Base-by-base conservation (phyloP, 2,329 filamentous ascomycete species). In the Cercospora brassicicola region DNA sequence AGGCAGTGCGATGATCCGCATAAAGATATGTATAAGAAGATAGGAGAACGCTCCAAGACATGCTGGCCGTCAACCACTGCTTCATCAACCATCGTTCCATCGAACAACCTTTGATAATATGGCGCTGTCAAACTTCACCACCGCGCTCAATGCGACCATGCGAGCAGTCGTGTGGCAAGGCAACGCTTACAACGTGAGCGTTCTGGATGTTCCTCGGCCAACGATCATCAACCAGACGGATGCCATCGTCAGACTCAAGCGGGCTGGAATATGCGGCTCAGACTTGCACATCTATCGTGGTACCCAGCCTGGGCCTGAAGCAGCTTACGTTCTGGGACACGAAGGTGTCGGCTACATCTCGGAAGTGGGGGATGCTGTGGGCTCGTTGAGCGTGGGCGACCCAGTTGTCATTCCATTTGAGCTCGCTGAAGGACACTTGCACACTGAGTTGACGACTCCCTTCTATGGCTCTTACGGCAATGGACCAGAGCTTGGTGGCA, bases 281-380 rank as follows among this genome's bases (percentile, higher is more conserved):
- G 36, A 42, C 15, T 42, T 42, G 36, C 36, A 42, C 7, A 42
- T 42, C 36, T 42, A 42, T n/a, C 36, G 36, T 7, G 36, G 36
- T 15, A 42, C 36, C 36, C 36, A 42, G 6, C 36, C 36, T 9
- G 36, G 36, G 8, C 36, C 36, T 42, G 36, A 42, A 42, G 36
- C 15, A 42, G 36, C 36, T 42, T 42, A 42, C 5, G 36, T 42
- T 3, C 36, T 42, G 2, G 59, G 59, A 10, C 59, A 61, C n/a
- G 59, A 61, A 45, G 59, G 30, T 10, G 36, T 61, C 10, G 59
- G 59, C 59, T 36, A 39, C 26, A 42, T 61, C 26, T 36, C 59
- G 10, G 59, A 61, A 61, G 59, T 61, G 15, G 59, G 59, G 11
- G 18, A 61, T 20, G 59, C 28, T 18, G 59, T 61, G 33, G 31